A percentile compares a stretch with the other conserved stretches of the same genome.
phyloP scores from a whole-genome alignment of 2,329 filamentous ascomycete species.

The Phaeophleospora eucalypticola region DNA sequence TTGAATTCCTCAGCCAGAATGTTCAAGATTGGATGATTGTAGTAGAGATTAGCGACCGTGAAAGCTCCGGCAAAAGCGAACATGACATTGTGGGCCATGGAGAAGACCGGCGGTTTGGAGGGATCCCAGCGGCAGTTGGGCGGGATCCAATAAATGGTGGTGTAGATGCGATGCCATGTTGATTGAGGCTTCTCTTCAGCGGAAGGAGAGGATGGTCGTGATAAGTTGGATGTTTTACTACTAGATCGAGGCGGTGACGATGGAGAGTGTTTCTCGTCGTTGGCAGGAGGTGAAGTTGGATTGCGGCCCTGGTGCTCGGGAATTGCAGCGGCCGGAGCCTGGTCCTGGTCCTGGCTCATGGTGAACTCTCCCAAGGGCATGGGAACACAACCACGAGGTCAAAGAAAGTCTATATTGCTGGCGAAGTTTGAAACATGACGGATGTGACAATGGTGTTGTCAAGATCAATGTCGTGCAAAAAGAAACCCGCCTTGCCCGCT shows the following conservation, averaged over 20 bases:
- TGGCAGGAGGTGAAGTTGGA: neutral
- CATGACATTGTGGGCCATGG: slow-evolving; percentile 63
- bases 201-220: neutral
- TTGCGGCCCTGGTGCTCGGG: too few relatives aligned
- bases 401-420: too few relatives aligned
- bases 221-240: neutral
- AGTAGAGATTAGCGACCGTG: slow-evolving; percentile 77
- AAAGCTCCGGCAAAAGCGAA: slow-evolving; percentile 64
- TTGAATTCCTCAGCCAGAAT: slow-evolving; percentile 67
- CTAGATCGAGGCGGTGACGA: slow-evolving; percentile 1
- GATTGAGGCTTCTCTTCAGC: slow-evolving; percentile 1
- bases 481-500: too few relatives aligned
- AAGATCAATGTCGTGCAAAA: too few relatives aligned
- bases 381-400: neutral
- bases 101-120: slow-evolving; percentile 63
- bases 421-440: too few relatives aligned
- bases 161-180: slow-evolving; percentile 24
- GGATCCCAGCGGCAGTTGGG: slow-evolving; percentile 65
- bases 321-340: too few relatives aligned
- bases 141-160: slow-evolving; percentile 56
- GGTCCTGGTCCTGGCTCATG: neutral
- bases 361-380: neutral
- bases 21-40: slow-evolving; percentile 75
- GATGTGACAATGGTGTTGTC: too few relatives aligned
- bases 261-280: slow-evolving; percentile 1